Base-by-base conservation (phyloP, 1,284 basidiomycete genomes). In the Violaceomyces palustris region DNA sequence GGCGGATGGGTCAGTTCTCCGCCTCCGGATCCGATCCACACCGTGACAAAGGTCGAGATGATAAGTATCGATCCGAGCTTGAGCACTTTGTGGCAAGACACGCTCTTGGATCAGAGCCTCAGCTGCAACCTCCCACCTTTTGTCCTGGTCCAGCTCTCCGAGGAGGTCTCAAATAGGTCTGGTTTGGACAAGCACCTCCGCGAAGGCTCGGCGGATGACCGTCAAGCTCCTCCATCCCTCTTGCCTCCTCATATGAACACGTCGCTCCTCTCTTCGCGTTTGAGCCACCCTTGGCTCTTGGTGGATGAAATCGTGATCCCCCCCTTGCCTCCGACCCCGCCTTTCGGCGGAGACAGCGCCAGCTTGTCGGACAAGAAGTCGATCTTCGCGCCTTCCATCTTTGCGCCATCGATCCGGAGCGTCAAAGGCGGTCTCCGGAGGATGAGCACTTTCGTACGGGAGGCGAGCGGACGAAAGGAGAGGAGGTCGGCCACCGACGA, bases 331-430 rank as follows among this genome's bases (percentile, higher is more conserved):
- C 47, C 56, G 1, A 53, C 50, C 1, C 56, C 56, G 10, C 36
- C 48, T 5, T 11, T 10, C 15, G 23, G 33, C 29, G 42, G 19
- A 12, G 32, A 32, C n/a, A 35, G 25, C 26, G 2, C n/a, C 29
- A 39, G 40, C 22, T 11, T 27, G 10, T 35, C 28, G 11, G 50
- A 54, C 17, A 43, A 42, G 8, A 35, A 22, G n/a, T 48, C 44
- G 28, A 33, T 61, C 33, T 57, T 60, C 23, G 53, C 57, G 3
- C 57, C 57, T 6, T 57, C 44, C 31, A 33, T 61, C 33, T 57
- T 60, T 25, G 53, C 57, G 3, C 57, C 57, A 5, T 57, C 53
- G 21, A 57, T 60, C 1, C 44, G 36, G 15, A 45, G 38, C 15
- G 46, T 63, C 27, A 39, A 33, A 24, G 31, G 39, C 33, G 18